Conservation (phyloP, 805 yeast species). For the Clavispora vitiphila region DNA sequence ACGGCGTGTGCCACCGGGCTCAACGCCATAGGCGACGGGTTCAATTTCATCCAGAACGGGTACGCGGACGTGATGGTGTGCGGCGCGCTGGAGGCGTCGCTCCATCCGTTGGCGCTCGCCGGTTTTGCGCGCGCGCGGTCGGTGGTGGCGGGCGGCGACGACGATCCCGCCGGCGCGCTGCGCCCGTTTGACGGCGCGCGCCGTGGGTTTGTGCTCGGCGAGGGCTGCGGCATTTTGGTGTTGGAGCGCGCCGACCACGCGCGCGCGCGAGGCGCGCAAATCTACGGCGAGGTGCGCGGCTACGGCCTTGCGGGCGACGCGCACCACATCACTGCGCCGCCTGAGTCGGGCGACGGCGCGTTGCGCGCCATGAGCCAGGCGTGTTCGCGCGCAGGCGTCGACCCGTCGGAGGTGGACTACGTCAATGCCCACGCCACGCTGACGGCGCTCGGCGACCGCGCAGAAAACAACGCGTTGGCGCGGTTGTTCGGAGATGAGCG, state of each 20-base stretch:
- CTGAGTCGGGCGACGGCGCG: slow-evolving; percentile 80
- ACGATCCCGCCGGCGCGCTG: slow-evolving; percentile 61
- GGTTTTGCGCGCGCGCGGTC: slow-evolving; percentile 91
- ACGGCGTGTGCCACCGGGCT: slow-evolving; percentile 98
- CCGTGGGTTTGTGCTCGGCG: slow-evolving; percentile 87
- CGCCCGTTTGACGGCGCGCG: slow-evolving; percentile 81
- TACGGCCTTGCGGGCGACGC: slow-evolving; percentile 94
- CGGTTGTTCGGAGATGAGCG: slow-evolving; percentile 41
- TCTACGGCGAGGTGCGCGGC: slow-evolving; percentile 80
- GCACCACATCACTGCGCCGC: slow-evolving; percentile 88
- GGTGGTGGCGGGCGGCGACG: slow-evolving; percentile 58
- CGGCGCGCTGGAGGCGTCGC: slow-evolving; percentile 88
- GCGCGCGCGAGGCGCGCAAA: slow-evolving; percentile 45
- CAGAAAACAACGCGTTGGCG: slow-evolving; percentile 75
- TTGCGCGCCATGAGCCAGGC: slow-evolving; percentile 78
- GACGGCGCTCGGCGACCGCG: slow-evolving; percentile 81
- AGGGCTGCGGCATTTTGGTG: slow-evolving; percentile 82
- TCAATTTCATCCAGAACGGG: slow-evolving; percentile 69
- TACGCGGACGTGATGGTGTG: slow-evolving; percentile 85
- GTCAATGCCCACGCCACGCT: slow-evolving; percentile 98
- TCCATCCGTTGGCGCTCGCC: slow-evolving; percentile 81
- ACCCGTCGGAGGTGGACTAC: slow-evolving; percentile 55
- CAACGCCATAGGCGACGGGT: slow-evolving; percentile 91
- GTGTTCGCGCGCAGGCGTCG: slow-evolving; percentile 44
- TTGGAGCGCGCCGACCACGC: slow-evolving; percentile 81